Evolutionary conservation across 2,329 filamentous ascomycete genomes (phyloP).

Genomic region (Talaromyces piceae): DNA sequence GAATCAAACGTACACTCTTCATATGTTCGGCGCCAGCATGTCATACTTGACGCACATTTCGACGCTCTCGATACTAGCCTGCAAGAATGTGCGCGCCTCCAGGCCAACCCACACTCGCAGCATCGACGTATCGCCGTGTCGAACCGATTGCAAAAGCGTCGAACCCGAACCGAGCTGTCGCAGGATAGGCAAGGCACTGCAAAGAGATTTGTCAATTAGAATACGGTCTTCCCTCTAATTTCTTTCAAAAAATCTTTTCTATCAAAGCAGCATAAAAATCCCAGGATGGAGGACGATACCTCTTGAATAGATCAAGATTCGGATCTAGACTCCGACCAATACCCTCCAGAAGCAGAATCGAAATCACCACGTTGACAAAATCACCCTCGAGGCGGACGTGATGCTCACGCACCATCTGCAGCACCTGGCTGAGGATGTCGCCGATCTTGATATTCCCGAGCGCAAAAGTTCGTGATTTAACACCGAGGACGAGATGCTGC

Average conservation of each 20-base stretch:
- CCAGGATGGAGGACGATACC: constrained; percentile 36
- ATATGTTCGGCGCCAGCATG: constrained; percentile 79
- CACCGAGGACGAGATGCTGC: constrained; percentile 87
- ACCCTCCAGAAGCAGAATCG: constrained; percentile 85
- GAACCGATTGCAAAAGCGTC: constrained; percentile 52
- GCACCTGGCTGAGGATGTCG: constrained; percentile 82
- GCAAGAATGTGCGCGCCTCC: constrained; percentile 80
- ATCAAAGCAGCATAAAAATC: constrained; percentile 6
- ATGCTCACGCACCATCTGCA: constrained; percentile 83
- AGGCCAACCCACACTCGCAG: constrained; percentile 85
- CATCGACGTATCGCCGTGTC: constrained; percentile 72
- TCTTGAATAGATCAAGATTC: constrained; percentile 74
- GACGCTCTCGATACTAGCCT: constrained; percentile 82
- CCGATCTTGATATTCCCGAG: constrained; percentile 94
- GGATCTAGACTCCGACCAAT: constrained; percentile 86
- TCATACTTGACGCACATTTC: constrained; percentile 89
- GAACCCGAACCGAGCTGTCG: constrained; percentile 68
- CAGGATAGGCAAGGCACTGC: constrained; percentile 78
- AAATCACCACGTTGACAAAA: constrained; percentile 96
- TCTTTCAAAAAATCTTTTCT: constrained; percentile 9
- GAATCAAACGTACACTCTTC: too few relatives aligned
- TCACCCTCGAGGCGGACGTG: constrained; percentile 94
- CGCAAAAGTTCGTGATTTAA: constrained; percentile 85
- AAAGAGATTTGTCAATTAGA: background rate
- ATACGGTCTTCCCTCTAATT: too few relatives aligned